Conservation (phyloP, 306 rosid species). For the Rubus idaeus region DNA sequence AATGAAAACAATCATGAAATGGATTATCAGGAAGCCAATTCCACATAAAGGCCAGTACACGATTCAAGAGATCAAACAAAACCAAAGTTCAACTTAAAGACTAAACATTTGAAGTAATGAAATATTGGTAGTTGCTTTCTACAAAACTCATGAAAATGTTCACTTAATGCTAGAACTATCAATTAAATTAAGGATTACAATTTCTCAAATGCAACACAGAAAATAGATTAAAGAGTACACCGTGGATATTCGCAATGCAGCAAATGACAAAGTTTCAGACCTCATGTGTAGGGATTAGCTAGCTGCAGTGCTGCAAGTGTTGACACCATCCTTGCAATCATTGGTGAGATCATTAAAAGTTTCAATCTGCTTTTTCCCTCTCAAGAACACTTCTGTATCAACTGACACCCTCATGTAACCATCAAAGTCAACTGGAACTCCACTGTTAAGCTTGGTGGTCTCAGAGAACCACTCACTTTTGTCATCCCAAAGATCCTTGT, state of each 20-base stretch:
- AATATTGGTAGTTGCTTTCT: conserved; percentile 28
- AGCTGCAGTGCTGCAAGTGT: conserved; percentile 66
- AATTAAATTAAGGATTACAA: conserved; percentile 41
- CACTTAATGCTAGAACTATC: conserved; percentile 33
- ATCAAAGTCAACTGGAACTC: conserved; percentile 81
- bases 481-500: conserved; percentile 89
- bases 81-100: conserved; percentile 25
- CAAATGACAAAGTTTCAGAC: conserved; percentile 34
- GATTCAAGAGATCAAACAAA: conserved; percentile 23
- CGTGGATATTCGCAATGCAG: conserved; percentile 29
- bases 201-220: conserved; percentile 52
- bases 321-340: conserved; percentile 95
- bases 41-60: background rate
- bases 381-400: conserved; percentile 93
- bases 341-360: conserved; percentile 92
- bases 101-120: conserved; percentile 24
- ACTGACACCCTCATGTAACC: conserved; percentile 96
- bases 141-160: conserved; percentile 43
- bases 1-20: background rate
- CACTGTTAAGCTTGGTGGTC: conserved; percentile 67
- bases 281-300: conserved; percentile 41
- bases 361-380: conserved; percentile 94
- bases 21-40: background rate
- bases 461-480: conserved; percentile 79
- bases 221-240: conserved; percentile 42